Evolutionary conservation across 1,139 yeast species (phyloP).

Genomic region (Yamadazyma atmosphaerica): DNA sequence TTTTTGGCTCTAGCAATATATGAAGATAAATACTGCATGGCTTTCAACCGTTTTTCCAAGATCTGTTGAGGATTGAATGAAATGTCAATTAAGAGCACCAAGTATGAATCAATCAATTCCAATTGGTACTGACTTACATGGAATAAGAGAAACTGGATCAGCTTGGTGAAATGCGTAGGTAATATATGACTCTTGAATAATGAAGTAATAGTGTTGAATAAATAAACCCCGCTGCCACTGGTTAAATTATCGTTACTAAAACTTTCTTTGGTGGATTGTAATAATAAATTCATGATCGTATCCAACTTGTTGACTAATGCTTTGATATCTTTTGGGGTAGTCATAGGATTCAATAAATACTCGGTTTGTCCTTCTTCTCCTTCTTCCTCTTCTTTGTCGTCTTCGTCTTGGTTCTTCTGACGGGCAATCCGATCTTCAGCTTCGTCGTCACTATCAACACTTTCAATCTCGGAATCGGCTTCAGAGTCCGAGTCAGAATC

Average conservation of each 20-base stretch:
- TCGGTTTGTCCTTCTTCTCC: constrained; percentile 32
- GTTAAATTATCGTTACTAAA: constrained; percentile 54
- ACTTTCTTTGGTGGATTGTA: constrained; percentile 49
- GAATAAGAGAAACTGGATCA: constrained; percentile 83
- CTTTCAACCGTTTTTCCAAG: constrained; percentile 75
- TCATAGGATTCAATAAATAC: constrained; percentile 34
- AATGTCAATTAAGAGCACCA: constrained; percentile 79
- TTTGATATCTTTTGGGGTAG: constrained; percentile 54
- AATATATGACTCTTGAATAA: constrained; percentile 79
- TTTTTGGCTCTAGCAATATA: constrained; percentile 86
- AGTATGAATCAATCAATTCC: constrained; percentile 80
- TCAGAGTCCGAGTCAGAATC: constrained; percentile 28
- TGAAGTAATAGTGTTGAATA: constrained; percentile 73
- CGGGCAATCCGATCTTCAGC: constrained; percentile 20
- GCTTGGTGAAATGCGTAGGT: constrained; percentile 91
- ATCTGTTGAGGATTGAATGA: constrained; percentile 70
- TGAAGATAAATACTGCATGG: constrained; percentile 89
- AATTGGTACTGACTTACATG: constrained; percentile 79
- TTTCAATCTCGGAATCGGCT: constrained; percentile 53
- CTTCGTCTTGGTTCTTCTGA: constrained; percentile 29
- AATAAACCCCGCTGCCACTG: constrained; percentile 66
- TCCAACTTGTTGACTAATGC: constrained; percentile 70
- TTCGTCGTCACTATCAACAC: constrained; percentile 48
- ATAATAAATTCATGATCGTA: constrained; percentile 55
- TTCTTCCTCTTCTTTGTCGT: constrained; percentile 25